Evolutionary conservation across 2,329 filamentous ascomycete species (phyloP).

Genomic region (Epichloe elymi): DNA sequence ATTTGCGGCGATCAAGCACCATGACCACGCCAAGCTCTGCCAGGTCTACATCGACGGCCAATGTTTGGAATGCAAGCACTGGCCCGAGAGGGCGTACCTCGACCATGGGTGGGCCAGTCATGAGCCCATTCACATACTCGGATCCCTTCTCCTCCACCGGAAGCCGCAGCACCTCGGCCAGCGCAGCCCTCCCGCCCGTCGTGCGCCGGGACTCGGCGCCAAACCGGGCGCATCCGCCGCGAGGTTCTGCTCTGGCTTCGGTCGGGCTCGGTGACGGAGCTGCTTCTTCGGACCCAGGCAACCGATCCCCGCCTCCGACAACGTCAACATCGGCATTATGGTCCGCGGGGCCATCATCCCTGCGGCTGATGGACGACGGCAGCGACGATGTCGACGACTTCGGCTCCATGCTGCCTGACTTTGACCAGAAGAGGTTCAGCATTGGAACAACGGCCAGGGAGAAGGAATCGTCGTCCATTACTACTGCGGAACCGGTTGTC

Average conservation of each 20-base stretch:
- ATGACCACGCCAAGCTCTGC: conserved; percentile 22
- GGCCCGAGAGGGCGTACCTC: conserved; percentile 23
- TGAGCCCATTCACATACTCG: conserved; percentile 25
- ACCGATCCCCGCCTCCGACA: conserved; percentile 9
- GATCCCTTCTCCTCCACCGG: conserved; percentile 28
- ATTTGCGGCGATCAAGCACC: conserved; percentile 37
- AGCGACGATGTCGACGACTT: conserved; percentile 37
- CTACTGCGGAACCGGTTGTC: neutral
- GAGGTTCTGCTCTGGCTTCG: conserved; percentile 7
- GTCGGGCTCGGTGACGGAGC: conserved; percentile 6
- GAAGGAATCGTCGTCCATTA: neutral
- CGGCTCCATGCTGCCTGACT: conserved; percentile 37
- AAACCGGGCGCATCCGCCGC: conserved; percentile 11
- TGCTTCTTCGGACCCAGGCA: conserved; percentile 9
- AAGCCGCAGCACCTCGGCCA: conserved; percentile 33
- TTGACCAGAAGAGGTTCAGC: conserved; percentile 28
- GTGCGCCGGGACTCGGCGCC: conserved; percentile 18
- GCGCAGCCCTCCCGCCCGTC: conserved; percentile 18
- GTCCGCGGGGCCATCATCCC: conserved; percentile 24
- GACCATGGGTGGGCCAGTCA: conserved; percentile 14
- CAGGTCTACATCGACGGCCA: conserved; percentile 20
- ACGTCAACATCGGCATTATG: conserved; percentile 18
- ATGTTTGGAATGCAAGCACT: conserved; percentile 15
- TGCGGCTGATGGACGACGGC: conserved; percentile 31
- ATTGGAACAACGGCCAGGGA: neutral